Conservation (phyloP, 768 basidiomycete genomes). For the Tulasnella sp. region DNA sequence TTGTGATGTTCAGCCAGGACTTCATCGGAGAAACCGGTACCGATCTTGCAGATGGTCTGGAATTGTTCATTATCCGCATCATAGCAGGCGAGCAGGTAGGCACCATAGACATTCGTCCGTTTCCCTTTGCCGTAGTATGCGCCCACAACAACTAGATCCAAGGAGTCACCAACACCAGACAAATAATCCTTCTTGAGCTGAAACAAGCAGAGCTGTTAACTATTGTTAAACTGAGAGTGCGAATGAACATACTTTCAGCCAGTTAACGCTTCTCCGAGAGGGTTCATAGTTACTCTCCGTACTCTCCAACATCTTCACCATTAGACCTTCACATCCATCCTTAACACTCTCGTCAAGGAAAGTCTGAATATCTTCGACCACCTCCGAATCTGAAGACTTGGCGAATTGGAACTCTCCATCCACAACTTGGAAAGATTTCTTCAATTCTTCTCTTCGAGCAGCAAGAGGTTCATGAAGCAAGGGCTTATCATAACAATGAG, state of each 20-base stretch:
- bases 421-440: conserved; percentile 66
- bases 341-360: conserved; percentile 96
- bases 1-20: conserved; percentile 66
- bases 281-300: conserved; percentile 92
- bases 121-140: conserved; percentile 97
- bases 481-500: conserved; percentile 38
- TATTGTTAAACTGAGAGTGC: background rate
- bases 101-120: conserved; percentile 93
- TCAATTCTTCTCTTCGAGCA: conserved; percentile 65
- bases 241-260: conserved; percentile 67
- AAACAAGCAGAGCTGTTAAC: background rate
- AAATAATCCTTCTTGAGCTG: conserved; percentile 99
- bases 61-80: conserved; percentile 88
- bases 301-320: conserved; percentile 97
- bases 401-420: conserved; percentile 89
- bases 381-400: conserved; percentile 76
- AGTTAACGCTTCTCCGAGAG: conserved; percentile 87
- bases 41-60: conserved; percentile 98
- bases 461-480: conserved; percentile 61
- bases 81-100: conserved; percentile 94
- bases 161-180: conserved; percentile 89
- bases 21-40: conserved; percentile 96
- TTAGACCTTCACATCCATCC: conserved; percentile 96
- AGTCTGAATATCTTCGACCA: conserved; percentile 82
- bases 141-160: conserved; percentile 95